Evolutionary conservation across 192 early-diverging fungal species (phyloP).

Genomic region (Coemansia pectinata): DNA sequence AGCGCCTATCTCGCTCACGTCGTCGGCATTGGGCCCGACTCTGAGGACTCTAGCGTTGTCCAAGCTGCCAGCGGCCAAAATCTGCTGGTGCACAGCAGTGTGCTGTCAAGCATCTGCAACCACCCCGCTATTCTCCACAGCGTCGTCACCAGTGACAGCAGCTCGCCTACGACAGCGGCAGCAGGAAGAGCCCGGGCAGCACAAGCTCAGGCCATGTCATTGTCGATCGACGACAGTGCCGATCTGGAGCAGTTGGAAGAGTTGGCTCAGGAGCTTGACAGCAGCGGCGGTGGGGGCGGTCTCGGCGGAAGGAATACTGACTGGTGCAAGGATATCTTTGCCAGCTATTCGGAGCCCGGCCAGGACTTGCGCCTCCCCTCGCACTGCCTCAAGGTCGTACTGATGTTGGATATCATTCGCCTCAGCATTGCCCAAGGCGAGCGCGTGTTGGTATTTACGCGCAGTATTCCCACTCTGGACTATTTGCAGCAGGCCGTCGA

Average conservation of each 20-base stretch:
- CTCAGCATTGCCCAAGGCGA: slow-evolving; percentile 55
- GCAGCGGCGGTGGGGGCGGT: background rate
- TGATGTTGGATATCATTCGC: slow-evolving; percentile 62
- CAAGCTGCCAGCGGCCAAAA: background rate
- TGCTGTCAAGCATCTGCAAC: slow-evolving; percentile 60
- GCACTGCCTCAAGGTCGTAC: slow-evolving; percentile 55
- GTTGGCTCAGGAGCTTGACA: background rate
- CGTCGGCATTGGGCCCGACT: background rate
- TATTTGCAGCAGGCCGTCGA: slow-evolving; percentile 29
- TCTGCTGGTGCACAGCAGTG: slow-evolving; percentile 26
- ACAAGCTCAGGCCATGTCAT: background rate
- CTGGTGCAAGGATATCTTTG: slow-evolving; percentile 15
- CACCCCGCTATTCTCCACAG: slow-evolving; percentile 61
- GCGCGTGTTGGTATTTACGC: slow-evolving; percentile 73
- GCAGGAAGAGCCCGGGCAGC: background rate
- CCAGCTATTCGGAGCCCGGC: background rate
- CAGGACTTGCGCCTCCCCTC: slow-evolving; percentile 15
- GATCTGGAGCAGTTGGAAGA: slow-evolving; percentile 8
- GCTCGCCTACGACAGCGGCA: background rate
- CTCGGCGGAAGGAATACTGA: slow-evolving; percentile 6
- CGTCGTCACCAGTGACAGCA: background rate
- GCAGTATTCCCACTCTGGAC: slow-evolving; percentile 67
- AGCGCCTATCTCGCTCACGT: slow-evolving; percentile 30
- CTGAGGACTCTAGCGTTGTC: background rate
- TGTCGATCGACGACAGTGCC: slow-evolving; percentile 2